Evolutionary conservation across 371 early-diverging fungal genomes (phyloP).

Genomic region (Mucor lusitanicus): DNA sequence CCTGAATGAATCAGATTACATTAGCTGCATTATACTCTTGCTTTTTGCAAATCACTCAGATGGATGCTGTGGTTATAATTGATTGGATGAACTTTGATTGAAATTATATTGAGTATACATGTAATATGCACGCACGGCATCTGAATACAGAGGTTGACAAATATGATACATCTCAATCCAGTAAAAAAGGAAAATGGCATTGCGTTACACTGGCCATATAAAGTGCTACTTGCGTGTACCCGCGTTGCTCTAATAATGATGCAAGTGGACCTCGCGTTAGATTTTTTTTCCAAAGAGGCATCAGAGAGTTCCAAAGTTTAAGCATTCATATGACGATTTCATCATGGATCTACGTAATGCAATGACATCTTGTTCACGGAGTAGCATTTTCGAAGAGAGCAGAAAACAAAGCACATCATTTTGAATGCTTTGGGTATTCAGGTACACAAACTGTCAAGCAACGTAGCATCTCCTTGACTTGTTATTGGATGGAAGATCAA

Average conservation of each 20-base stretch:
- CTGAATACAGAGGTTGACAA: neutral
- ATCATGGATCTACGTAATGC: too few relatives aligned
- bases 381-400: neutral
- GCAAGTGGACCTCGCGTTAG: neutral
- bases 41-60: neutral
- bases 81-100: neutral
- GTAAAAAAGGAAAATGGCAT: neutral
- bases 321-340: too few relatives aligned
- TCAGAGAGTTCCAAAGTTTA: neutral
- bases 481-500: neutral
- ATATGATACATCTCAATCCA: neutral
- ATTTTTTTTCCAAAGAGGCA: neutral
- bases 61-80: neutral
- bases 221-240: neutral
- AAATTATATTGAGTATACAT: neutral
- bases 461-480: neutral
- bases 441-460: constrained; percentile 2
- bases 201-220: neutral
- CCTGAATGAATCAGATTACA: neutral
- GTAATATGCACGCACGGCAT: neutral
- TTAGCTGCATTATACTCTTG: neutral
- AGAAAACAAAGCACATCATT: neutral
- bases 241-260: neutral
- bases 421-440: neutral
- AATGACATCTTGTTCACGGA: too few relatives aligned